Base-by-base conservation (phyloP, 768 basidiomycete species). In the Auricularia auricula-judae region DNA sequence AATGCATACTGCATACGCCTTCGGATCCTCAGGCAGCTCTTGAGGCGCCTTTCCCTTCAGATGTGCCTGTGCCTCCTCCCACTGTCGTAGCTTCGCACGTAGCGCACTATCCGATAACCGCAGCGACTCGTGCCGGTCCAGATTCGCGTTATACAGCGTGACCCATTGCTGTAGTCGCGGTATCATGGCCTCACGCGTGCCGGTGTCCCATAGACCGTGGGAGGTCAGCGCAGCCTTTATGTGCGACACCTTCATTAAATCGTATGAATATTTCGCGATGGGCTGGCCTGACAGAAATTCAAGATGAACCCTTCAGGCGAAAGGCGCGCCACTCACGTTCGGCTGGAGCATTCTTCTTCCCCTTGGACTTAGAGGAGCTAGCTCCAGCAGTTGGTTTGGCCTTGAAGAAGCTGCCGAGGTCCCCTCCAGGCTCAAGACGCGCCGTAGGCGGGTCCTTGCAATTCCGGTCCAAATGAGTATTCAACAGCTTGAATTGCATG, bases 131-230 rank as follows among this genome's bases (percentile, higher is more conserved):
- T 78, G 78, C 67, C 81, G 81, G 74, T 90, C 88, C 8, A 88
- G 76, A 70, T 89, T 90, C 35, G 87, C 83, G 66, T 90, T 90
- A 68, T 80, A 85, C 51, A 86, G 71, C 74, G 84, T 84, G 0
- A 87, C 79, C 86, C 87, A 90, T 67, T 79, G 79, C 71, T 82
- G 78, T 73, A 89, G 87, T 62, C 88, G 80, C 63, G 79, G 77
- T 66, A 83, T 78, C 71, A 83, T 78, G 36, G 73, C 70, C 21
- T 75, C 71, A 53, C 82, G 79, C 67, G 84, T 84, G 3, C 88
- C 88, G 12, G 69, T 74, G 1, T 78, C 71, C 1, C 83, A 75
- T 21, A 90, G 72, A 10, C 74, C 79, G 62, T 84, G 78, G 62
- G 83, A 78, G 1, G 67, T 61, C 11, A 90, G 76, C 68, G 85